Evolutionary conservation across 129 eudicot species (phyloP).

Genomic region (Tagetes patula): DNA sequence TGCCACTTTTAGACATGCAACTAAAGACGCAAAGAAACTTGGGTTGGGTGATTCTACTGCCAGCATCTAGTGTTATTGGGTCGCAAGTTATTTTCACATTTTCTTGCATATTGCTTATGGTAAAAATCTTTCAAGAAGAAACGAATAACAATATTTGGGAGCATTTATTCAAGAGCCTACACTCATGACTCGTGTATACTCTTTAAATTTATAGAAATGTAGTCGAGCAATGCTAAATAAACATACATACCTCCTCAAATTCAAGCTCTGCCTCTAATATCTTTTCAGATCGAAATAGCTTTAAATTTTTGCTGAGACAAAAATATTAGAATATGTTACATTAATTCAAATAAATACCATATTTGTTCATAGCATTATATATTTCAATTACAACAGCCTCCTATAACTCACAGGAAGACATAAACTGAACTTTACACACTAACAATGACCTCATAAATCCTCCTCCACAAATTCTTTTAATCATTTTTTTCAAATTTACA

Average conservation of each 20-base stretch:
- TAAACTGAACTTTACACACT: not conserved
- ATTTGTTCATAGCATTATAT: not conserved
- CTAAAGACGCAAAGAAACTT: not conserved
- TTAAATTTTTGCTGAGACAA: slow-evolving; percentile 68
- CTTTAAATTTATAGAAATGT: too few species aligned
- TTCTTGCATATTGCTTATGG: too few species aligned
- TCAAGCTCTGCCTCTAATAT: slow-evolving; percentile 76
- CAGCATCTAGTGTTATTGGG: not conserved
- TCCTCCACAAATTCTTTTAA: not conserved
- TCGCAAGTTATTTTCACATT: not conserved
- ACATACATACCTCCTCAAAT: slow-evolving; percentile 59
- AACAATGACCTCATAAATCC: not conserved
- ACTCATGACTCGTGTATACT: not conserved
- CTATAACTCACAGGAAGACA: not conserved
- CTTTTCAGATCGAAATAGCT: slow-evolving; percentile 76
- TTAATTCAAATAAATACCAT: slow-evolving; percentile 4
- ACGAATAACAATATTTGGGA: not conserved
- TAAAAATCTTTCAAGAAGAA: too few species aligned
- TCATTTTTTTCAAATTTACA: not conserved
- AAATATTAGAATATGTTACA: slow-evolving; percentile 2
- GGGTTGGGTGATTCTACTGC: not conserved
- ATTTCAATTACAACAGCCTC: slow-evolving; percentile 19
- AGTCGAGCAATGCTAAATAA: not conserved
- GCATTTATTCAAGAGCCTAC: not conserved
- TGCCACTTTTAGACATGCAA: not conserved